These are phyloP conservation scores for Colletotrichum noveboracense DNA, from an alignment of 2,329 filamentous ascomycete species.

Conservation along the genomic window DNA sequence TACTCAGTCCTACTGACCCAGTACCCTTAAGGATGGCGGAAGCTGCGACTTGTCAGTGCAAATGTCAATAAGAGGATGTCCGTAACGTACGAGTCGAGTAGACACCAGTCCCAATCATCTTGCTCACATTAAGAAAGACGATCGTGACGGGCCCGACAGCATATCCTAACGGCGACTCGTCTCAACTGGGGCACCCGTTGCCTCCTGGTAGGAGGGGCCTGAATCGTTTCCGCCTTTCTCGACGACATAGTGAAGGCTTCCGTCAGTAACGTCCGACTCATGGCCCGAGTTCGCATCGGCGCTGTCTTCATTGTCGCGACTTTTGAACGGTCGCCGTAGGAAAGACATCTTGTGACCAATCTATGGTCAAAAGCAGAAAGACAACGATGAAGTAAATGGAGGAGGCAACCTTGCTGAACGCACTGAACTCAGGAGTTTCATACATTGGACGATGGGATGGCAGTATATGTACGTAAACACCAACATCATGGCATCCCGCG, in stretches of 20 bases:
- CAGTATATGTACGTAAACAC: not conserved
- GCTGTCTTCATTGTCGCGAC: not conserved
- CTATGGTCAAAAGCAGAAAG: not conserved
- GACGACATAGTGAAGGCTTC: not conserved
- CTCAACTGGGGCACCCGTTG: conserved; percentile 63
- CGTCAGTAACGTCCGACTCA: not conserved
- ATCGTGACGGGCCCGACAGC: conserved; percentile 60
- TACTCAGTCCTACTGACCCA: conserved; percentile 64
- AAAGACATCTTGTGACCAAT: not conserved
- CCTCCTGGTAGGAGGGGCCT: conserved; percentile 19
- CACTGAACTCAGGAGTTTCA: not conserved
- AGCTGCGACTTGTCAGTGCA: conserved; percentile 40
- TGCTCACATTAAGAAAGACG: conserved; percentile 63
- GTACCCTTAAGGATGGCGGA: conserved; percentile 61
- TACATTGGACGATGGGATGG: not conserved
- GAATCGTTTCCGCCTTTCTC: conserved; percentile 10
- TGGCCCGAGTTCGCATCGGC: not conserved
- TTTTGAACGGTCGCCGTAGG: not conserved
- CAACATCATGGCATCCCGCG: not conserved
- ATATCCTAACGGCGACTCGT: conserved; percentile 62
- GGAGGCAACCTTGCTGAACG: not conserved
- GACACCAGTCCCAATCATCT: conserved; percentile 68
- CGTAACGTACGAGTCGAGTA: conserved; percentile 54
- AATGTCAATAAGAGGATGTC: not conserved
- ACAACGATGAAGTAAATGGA: not conserved